Percentiles rank a stretch among this genome's conserved stretches.
These are phyloP conservation scores for Pichia insulana DNA, from an alignment of 805 yeast genomes.

Conservation along the genomic window DNA sequence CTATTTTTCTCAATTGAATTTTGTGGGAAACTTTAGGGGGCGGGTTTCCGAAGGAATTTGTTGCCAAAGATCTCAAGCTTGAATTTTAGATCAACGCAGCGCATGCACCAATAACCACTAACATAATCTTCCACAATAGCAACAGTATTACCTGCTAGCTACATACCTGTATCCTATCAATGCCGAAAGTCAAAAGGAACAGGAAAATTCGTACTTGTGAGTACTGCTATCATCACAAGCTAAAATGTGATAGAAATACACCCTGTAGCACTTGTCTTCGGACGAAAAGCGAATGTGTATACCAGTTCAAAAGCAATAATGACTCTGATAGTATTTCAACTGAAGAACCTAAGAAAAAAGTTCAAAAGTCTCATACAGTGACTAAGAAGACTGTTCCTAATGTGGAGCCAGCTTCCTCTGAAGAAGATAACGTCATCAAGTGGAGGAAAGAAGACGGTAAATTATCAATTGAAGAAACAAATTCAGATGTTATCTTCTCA, in stretches of 20 bases:
- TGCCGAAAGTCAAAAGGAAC: slow-evolving; percentile 10
- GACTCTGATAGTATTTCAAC: background rate
- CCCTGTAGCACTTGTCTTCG: slow-evolving; percentile 12
- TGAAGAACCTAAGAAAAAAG: background rate
- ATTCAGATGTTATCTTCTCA: background rate
- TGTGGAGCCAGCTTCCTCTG: background rate
- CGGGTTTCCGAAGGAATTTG: too few species aligned
- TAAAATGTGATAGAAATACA: slow-evolving; percentile 11
- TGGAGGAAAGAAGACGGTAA: background rate
- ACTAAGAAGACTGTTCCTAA: background rate
- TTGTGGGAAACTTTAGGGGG: too few species aligned
- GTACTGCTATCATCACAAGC: slow-evolving; percentile 12
- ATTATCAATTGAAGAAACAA: background rate
- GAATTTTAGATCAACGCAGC: too few species aligned
- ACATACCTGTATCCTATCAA: background rate
- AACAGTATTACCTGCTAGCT: too few species aligned
- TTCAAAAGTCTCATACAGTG: background rate
- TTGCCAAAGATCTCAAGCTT: too few species aligned
- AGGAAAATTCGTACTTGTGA: slow-evolving; percentile 12
- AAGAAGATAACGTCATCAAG: background rate
- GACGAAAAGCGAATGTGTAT: slow-evolving; percentile 9
- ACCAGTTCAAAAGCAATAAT: slow-evolving; percentile 4
- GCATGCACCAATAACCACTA: too few species aligned
- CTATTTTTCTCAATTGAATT: too few species aligned
- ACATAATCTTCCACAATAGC: too few species aligned